Conservation (phyloP, 1,284 basidiomycete genomes). For the Cutaneotrichosporon sp. region DNA sequence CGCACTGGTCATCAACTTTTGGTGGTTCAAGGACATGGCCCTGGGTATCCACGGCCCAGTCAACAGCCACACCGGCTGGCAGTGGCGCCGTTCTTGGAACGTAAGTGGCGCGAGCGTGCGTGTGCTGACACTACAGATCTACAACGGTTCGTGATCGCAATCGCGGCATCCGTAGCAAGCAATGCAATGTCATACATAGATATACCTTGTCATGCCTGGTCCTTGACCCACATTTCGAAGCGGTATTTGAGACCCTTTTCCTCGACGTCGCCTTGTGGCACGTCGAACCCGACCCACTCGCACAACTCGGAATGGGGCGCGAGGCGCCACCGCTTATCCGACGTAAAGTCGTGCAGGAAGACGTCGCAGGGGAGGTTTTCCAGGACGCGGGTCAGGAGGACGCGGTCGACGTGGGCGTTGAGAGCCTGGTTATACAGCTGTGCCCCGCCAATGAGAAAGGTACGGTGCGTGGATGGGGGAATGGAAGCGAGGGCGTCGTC, state of each 20-base stretch:
- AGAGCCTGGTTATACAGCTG: constrained; percentile 72
- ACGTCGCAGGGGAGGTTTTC: constrained; percentile 71
- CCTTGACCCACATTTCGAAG: constrained; percentile 80
- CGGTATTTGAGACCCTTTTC: constrained; percentile 78
- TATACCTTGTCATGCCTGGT: constrained; percentile 31
- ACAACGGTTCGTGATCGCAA: constrained; percentile 19
- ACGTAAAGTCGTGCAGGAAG: constrained; percentile 70
- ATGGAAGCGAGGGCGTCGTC: constrained; percentile 29
- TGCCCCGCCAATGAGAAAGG: constrained; percentile 87
- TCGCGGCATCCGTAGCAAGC: background rate
- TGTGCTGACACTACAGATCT: constrained; percentile 17
- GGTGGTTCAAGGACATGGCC: constrained; percentile 87
- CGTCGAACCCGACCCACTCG: constrained; percentile 72
- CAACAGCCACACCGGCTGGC: constrained; percentile 67
- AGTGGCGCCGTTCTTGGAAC: constrained; percentile 59
- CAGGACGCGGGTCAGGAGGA: constrained; percentile 80
- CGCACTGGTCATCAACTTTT: constrained; percentile 71
- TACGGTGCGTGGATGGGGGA: constrained; percentile 26
- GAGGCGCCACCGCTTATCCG: constrained; percentile 54
- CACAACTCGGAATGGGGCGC: constrained; percentile 60
- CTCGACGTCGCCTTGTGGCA: constrained; percentile 66
- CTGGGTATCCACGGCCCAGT: constrained; percentile 85
- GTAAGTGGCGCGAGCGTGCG: constrained; percentile 21
- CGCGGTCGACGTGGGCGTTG: constrained; percentile 59
- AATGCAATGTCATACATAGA: constrained; percentile 12